phyloP scores from a whole-genome alignment of 139 green algal genomes.

The Chlamydomonas sp. region DNA sequence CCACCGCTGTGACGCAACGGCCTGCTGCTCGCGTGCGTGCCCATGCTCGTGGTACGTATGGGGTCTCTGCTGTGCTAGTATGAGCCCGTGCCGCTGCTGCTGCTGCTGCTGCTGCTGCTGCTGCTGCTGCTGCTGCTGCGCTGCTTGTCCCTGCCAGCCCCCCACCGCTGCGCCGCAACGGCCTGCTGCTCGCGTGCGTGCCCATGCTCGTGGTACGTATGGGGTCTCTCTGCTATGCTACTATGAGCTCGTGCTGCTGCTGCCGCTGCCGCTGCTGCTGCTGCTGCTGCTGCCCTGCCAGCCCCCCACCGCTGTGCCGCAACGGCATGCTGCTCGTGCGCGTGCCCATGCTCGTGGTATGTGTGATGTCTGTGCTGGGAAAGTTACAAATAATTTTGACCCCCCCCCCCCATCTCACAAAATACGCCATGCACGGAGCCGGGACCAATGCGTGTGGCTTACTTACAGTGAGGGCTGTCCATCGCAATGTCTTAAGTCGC shows the following conservation, averaged over 20 bases:
- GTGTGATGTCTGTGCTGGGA: too few relatives aligned
- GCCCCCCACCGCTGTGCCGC: conserved; percentile 45
- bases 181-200: conserved; percentile 59
- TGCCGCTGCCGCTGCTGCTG: not conserved
- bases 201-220: conserved; percentile 64
- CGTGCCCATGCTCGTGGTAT: conserved; percentile 58
- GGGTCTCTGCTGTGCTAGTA: too few relatives aligned
- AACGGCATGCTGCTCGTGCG: conserved; percentile 59
- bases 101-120: not conserved
- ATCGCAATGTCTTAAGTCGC: too few relatives aligned
- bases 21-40: conserved; percentile 60
- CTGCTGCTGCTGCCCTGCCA: not conserved
- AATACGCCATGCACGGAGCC: too few relatives aligned
- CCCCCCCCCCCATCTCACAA: too few relatives aligned
- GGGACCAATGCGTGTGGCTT: too few relatives aligned
- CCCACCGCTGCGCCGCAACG: conserved; percentile 49
- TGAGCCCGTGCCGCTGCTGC: too few relatives aligned
- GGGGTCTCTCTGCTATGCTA: too few relatives aligned
- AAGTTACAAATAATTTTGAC: too few relatives aligned
- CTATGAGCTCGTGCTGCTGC: too few relatives aligned
- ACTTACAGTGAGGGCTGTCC: too few relatives aligned
- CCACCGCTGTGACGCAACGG: conserved; percentile 50
- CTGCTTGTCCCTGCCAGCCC: not conserved
- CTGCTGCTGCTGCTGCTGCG: too few relatives aligned
- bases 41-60: conserved; percentile 62